Percentiles rank a stretch among this genome's conserved stretches.
These are phyloP conservation scores for Tetrahymena elliotti DNA, from an alignment of 73 alveolate species.

Conservation along the genomic window DNA sequence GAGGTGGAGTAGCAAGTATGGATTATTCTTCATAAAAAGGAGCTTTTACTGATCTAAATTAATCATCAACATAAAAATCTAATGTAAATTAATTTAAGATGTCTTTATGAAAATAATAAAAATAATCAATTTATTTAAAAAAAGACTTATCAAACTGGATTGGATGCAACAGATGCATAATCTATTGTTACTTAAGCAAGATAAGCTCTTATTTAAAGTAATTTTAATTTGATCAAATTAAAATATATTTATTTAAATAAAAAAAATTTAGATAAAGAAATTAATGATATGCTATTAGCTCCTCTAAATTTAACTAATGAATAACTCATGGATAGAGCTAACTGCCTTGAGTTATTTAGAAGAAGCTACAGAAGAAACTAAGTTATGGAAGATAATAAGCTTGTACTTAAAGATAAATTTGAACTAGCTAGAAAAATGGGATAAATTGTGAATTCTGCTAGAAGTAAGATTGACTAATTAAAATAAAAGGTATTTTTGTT, in stretches of 20 bases:
- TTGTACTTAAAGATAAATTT: constrained; percentile 50
- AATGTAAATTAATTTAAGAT: background rate
- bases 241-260: background rate
- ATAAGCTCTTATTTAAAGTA: background rate
- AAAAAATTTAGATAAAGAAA: constrained; percentile 23
- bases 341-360: constrained; percentile 75
- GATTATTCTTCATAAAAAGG: background rate
- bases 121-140: too few relatives aligned
- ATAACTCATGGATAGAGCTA: constrained; percentile 65
- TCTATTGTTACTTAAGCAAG: constrained; percentile 10
- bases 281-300: constrained; percentile 35
- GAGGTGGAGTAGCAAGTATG: background rate
- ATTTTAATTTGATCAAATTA: background rate
- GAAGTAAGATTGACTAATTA: constrained; percentile 48
- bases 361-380: constrained; percentile 74
- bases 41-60: background rate
- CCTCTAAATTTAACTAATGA: constrained; percentile 50
- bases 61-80: background rate
- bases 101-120: background rate
- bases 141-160: constrained; percentile 3
- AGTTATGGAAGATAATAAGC: constrained; percentile 73
- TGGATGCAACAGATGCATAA: background rate
- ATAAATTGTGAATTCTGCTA: constrained; percentile 49
- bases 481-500: constrained; percentile 8
- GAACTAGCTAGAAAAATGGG: constrained; percentile 64